These are phyloP conservation scores for Colletotrichum sp. DNA, from an alignment of 2,329 filamentous ascomycete genomes.

Conservation along the genomic window DNA sequence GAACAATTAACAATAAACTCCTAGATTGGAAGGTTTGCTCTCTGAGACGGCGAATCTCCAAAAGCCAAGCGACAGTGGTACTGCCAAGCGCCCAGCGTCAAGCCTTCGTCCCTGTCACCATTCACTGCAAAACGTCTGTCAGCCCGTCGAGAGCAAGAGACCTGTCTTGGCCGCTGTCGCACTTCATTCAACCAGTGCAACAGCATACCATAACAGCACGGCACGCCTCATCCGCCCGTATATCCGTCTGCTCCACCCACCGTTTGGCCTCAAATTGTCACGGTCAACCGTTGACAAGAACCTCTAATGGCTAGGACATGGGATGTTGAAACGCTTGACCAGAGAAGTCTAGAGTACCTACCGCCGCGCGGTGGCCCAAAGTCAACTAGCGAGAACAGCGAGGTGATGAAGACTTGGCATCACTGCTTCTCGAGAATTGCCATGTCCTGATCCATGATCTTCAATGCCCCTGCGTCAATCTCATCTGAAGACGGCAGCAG, in stretches of 20 bases:
- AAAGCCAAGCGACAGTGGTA: neutral
- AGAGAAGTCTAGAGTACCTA: neutral
- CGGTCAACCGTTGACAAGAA: neutral
- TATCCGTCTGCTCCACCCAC: neutral
- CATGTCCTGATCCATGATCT: constrained; percentile 7
- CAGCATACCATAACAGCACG: neutral
- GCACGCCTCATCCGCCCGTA: neutral
- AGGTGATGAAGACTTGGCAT: neutral
- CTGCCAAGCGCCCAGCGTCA: neutral
- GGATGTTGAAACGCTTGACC: neutral
- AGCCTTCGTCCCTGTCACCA: constrained; percentile 1
- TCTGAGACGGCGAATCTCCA: constrained; percentile 9
- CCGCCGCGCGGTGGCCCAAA: neutral
- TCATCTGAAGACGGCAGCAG: constrained; percentile 11
- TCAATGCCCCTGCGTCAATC: constrained; percentile 14
- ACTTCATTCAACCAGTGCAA: neutral
- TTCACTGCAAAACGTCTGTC: neutral
- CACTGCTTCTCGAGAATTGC: neutral
- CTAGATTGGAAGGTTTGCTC: neutral
- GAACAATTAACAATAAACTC: neutral
- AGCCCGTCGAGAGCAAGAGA: neutral
- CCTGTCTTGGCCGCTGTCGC: constrained; percentile 1
- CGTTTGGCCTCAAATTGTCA: neutral
- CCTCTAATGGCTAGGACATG: neutral
- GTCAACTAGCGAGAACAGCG: neutral